These are phyloP conservation scores for Aspergillus pseudoviridinutans DNA, from an alignment of 2,329 filamentous ascomycete genomes.

Conservation along the genomic window DNA sequence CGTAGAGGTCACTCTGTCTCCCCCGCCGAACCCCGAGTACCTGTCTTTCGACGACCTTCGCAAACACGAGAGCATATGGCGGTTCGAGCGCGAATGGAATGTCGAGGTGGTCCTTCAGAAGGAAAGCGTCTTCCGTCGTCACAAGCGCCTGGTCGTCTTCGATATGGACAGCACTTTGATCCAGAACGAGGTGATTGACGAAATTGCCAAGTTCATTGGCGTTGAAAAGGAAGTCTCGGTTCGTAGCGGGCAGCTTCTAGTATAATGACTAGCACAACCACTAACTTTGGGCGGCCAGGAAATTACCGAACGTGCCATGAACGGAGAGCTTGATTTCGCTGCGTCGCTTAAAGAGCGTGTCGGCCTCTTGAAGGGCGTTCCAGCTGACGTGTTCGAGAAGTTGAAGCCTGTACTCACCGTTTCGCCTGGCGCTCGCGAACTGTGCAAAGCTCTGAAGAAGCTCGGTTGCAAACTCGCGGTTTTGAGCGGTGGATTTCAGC, in stretches of 20 bases:
- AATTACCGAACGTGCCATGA: constrained; percentile 92
- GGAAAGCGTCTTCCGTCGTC: constrained; percentile 68
- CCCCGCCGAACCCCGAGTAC: constrained; percentile 47
- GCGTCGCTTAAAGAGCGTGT: constrained; percentile 77
- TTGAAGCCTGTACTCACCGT: constrained; percentile 73
- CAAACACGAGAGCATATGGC: constrained; percentile 75
- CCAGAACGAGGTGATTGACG: constrained; percentile 94
- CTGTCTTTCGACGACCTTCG: constrained; percentile 63
- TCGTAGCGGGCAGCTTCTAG: constrained; percentile 30
- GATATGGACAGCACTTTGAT: constrained; percentile 99
- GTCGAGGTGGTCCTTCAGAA: constrained; percentile 75
- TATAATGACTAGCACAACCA: not conserved
- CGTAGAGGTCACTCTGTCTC: constrained; percentile 50
- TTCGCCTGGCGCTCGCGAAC: constrained; percentile 71
- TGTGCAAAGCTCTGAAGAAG: constrained; percentile 69
- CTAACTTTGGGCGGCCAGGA: constrained; percentile 39
- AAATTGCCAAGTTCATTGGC: constrained; percentile 80
- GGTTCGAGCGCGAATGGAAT: constrained; percentile 85
- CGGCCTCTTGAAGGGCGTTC: constrained; percentile 73
- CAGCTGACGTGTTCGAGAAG: constrained; percentile 71
- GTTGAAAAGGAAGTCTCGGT: constrained; percentile 73
- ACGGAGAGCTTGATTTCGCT: constrained; percentile 90
- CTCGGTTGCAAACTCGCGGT: constrained; percentile 87
- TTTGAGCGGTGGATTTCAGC: constrained; percentile 86
- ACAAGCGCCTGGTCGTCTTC: constrained; percentile 87